phyloP scores from a whole-genome alignment of 2,329 filamentous ascomycete species.

The Davidsoniella neocaledoniae region DNA sequence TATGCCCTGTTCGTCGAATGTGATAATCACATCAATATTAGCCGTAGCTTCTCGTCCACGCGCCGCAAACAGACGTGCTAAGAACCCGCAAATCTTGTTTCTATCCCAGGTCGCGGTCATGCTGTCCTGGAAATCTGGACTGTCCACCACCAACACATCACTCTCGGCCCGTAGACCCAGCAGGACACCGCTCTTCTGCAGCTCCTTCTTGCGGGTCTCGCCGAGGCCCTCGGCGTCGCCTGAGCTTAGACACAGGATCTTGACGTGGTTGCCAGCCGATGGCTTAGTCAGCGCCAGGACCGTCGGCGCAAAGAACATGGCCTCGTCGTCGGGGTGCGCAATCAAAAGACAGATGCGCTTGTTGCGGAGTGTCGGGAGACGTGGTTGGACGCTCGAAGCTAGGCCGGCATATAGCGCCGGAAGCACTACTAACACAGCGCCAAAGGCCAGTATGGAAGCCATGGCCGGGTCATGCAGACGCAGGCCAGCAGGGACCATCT shows the following conservation, averaged over 20 bases:
- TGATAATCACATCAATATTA: constrained; percentile 67
- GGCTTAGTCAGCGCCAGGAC: constrained; percentile 70
- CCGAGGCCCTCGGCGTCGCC: constrained; percentile 81
- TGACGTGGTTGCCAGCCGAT: constrained; percentile 71
- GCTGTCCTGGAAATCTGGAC: constrained; percentile 71
- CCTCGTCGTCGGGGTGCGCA: constrained; percentile 94
- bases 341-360: constrained; percentile 87
- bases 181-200: constrained; percentile 60
- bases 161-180: constrained; percentile 59
- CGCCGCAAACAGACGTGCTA: constrained; percentile 59
- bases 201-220: constrained; percentile 63
- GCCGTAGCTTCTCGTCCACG: constrained; percentile 28
- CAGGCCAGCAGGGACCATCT: constrained; percentile 7
- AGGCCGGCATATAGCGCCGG: constrained; percentile 38
- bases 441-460: constrained; percentile 14
- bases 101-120: constrained; percentile 70
- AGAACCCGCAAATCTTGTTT: constrained; percentile 49
- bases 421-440: constrained; percentile 24
- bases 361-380: constrained; percentile 53
- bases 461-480: constrained; percentile 7
- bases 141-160: constrained; percentile 75
- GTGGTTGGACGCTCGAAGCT: constrained; percentile 26
- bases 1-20: constrained; percentile 71
- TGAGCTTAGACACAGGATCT: constrained; percentile 82
- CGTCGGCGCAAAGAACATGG: constrained; percentile 96